These are phyloP conservation scores for Solanum chacoense DNA, from an alignment of 305 asterid species.

Conservation along the genomic window DNA sequence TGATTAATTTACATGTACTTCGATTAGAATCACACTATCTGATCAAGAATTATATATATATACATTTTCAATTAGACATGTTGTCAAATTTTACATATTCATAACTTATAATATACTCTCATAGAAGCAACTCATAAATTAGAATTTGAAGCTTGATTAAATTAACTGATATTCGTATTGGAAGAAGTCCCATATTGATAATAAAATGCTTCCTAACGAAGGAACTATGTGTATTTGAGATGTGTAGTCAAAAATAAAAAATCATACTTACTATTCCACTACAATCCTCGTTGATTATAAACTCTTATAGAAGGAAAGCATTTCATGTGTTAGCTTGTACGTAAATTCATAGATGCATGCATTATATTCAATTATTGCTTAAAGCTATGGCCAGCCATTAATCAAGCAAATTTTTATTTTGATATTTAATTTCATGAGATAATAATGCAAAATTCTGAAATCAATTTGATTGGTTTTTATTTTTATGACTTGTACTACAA, in stretches of 20 bases:
- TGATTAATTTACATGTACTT: neutral
- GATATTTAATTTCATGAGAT: neutral
- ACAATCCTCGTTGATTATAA: neutral
- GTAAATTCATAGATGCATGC: neutral
- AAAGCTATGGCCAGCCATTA: neutral
- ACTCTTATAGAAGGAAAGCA: neutral
- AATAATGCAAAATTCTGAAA: neutral
- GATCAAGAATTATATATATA: neutral
- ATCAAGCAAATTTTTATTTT: neutral
- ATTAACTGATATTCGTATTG: neutral
- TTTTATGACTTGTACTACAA: neutral
- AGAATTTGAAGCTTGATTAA: neutral
- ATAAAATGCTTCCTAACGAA: neutral
- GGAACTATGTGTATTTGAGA: accelerated
- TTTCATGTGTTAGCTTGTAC: neutral
- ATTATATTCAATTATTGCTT: neutral
- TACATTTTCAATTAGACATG: neutral
- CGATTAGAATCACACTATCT: too few species aligned
- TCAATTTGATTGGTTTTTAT: neutral
- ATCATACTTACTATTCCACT: neutral
- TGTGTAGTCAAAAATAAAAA: neutral
- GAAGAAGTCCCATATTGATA: neutral
- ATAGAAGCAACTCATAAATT: neutral
- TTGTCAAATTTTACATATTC: neutral
- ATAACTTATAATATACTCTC: neutral